Evolutionary conservation across 768 basidiomycete species (phyloP).

Genomic region (Tylopilus balloui): DNA sequence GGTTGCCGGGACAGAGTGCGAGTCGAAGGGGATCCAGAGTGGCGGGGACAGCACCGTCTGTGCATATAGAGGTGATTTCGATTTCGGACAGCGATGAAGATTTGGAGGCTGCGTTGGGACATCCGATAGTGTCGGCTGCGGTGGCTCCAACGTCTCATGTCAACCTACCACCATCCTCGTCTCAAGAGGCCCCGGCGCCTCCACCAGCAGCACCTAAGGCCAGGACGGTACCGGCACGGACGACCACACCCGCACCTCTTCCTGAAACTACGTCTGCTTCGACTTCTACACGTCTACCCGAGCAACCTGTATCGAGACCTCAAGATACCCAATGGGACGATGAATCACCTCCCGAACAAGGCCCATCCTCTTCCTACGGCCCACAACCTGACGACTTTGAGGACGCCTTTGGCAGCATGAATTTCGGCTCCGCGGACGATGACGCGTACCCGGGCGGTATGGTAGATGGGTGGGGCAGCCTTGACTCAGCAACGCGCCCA

Average conservation of each 20-base stretch:
- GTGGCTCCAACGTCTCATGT: neutral
- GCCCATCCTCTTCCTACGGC: conserved; percentile 1
- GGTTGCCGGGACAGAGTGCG: neutral
- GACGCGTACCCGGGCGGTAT: neutral
- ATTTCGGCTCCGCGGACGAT: conserved; percentile 11
- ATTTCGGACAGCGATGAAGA: conserved; percentile 28
- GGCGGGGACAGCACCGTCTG: conserved; percentile 3
- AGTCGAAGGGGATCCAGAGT: too few relatives aligned
- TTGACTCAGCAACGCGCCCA: conserved; percentile 3
- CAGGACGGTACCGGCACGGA: neutral
- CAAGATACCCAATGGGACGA: neutral
- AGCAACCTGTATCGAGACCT: neutral
- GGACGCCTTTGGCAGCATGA: conserved; percentile 9
- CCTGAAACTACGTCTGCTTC: neutral
- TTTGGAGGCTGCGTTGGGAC: neutral
- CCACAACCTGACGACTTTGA: conserved; percentile 11
- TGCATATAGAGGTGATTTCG: conserved; percentile 25
- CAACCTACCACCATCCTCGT: neutral
- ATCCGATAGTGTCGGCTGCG: neutral
- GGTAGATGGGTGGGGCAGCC: conserved; percentile 1
- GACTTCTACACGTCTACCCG: neutral
- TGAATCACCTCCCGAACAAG: neutral
- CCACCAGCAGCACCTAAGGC: neutral
- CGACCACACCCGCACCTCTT: neutral
- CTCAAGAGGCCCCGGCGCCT: neutral